Conservation (phyloP, 305 asterid species). For the Plantago lanceolata region DNA sequence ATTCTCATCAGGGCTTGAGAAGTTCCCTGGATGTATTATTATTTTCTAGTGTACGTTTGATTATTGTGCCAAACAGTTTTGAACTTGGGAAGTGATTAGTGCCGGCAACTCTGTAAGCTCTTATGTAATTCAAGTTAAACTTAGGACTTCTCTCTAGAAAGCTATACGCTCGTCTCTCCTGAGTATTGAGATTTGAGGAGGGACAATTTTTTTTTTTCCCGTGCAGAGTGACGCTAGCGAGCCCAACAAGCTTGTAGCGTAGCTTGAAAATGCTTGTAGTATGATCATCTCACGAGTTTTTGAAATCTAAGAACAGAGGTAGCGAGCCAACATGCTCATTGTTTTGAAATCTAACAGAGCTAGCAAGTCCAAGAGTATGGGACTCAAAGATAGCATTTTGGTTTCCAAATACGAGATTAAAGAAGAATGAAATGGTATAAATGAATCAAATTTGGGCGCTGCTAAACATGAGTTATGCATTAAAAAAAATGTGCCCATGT, state of each 20-base stretch:
- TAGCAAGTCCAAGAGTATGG: not conserved
- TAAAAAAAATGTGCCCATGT: not conserved
- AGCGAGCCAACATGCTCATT: too few species aligned
- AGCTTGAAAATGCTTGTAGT: too few species aligned
- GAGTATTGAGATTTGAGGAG: not conserved
- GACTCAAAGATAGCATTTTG: not conserved
- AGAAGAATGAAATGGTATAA: not conserved
- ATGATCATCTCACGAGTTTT: too few species aligned
- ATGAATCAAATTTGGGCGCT: not conserved
- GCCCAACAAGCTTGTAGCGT: too few species aligned
- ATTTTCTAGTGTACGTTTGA: not conserved
- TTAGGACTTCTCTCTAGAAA: not conserved
- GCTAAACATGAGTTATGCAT: not conserved
- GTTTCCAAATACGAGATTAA: too few species aligned
- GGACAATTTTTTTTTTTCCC: too few species aligned
- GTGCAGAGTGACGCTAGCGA: not conserved
- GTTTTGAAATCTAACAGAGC: too few species aligned
- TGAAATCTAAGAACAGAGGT: too few species aligned
- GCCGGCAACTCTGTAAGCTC: not conserved
- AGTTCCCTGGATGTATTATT: slow-evolving; percentile 33
- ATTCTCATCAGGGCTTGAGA: slow-evolving; percentile 16
- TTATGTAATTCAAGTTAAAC: slow-evolving; percentile 19
- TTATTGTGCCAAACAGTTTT: not conserved
- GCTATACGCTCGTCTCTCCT: not conserved
- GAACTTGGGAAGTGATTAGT: slow-evolving; percentile 15